Evolutionary conservation across 495 filamentous ascomycete species (phyloP).

Genomic region (Podospora didyma): DNA sequence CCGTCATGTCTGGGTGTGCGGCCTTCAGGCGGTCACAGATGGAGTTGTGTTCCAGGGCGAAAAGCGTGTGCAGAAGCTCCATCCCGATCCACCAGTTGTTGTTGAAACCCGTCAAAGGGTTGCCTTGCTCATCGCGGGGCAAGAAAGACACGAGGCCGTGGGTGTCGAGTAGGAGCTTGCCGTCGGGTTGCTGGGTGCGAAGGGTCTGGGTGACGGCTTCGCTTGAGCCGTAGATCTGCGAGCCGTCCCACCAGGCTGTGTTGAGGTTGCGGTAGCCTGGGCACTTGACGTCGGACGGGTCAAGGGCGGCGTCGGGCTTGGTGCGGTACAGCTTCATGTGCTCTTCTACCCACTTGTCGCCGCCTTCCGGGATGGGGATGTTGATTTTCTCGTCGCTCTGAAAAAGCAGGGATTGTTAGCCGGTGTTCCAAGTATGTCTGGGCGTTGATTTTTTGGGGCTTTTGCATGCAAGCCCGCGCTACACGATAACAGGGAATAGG

Average conservation of each 20-base stretch:
- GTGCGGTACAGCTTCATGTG: slow-evolving; percentile 31
- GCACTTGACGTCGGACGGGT: slow-evolving; percentile 26
- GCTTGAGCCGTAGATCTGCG: slow-evolving; percentile 41
- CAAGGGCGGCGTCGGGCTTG: slow-evolving; percentile 23
- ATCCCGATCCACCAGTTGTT: slow-evolving; percentile 43
- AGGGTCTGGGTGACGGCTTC: slow-evolving; percentile 30
- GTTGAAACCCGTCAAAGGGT: slow-evolving; percentile 39
- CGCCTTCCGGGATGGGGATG: slow-evolving; percentile 24
- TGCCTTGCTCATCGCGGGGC: slow-evolving; percentile 28
- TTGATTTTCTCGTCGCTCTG: slow-evolving; percentile 22
- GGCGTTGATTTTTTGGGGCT: too few species aligned
- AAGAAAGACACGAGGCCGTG: slow-evolving; percentile 28
- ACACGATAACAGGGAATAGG: too few species aligned
- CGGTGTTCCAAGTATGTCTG: too few species aligned
- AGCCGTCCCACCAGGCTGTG: slow-evolving; percentile 44
- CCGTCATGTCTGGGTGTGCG: slow-evolving; percentile 28
- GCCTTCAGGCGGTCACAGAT: slow-evolving; percentile 31
- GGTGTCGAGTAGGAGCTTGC: slow-evolving; percentile 31
- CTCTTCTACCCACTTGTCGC: slow-evolving; percentile 12
- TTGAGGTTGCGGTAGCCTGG: slow-evolving; percentile 40
- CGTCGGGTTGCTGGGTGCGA: slow-evolving; percentile 23
- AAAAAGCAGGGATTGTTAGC: too few species aligned
- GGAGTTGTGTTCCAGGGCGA: slow-evolving; percentile 41
- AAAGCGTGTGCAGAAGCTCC: slow-evolving; percentile 42
- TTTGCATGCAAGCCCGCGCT: too few species aligned